These are phyloP conservation scores for Bipolaris zeicola DNA, from an alignment of 2,329 filamentous ascomycete species.

Conservation along the genomic window DNA sequence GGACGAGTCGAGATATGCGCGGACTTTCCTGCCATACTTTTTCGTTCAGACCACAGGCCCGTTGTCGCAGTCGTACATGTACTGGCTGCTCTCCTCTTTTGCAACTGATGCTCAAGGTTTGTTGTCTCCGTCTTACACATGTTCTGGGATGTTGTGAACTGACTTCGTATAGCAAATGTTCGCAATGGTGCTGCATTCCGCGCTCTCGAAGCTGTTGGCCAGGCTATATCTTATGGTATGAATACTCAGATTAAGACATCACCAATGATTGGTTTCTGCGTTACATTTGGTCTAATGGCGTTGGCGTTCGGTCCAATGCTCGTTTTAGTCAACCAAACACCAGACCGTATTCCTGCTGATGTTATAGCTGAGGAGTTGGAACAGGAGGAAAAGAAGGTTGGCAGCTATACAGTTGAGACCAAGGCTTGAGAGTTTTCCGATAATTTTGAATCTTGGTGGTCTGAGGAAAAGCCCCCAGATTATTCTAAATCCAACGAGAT, in stretches of 20 bases:
- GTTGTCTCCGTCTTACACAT: not conserved
- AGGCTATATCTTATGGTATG: slow-evolving; percentile 39
- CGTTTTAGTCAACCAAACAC: slow-evolving; percentile 38
- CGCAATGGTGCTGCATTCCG: slow-evolving; percentile 36
- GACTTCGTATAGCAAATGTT: slow-evolving; percentile 24
- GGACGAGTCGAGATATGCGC: slow-evolving; percentile 52
- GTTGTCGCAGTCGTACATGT: slow-evolving; percentile 40
- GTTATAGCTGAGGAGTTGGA: slow-evolving; percentile 34
- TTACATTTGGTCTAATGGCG: slow-evolving; percentile 42
- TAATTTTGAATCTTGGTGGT: not conserved
- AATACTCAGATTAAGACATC: slow-evolving; percentile 38
- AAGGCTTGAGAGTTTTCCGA: slow-evolving; percentile 13
- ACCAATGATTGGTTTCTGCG: slow-evolving; percentile 38
- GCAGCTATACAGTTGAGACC: slow-evolving; percentile 14
- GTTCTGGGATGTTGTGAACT: not conserved
- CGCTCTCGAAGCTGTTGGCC: slow-evolving; percentile 36
- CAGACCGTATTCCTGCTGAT: slow-evolving; percentile 42
- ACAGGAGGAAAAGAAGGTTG: slow-evolving; percentile 23
- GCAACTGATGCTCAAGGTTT: slow-evolving; percentile 35
- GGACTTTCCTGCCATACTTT: slow-evolving; percentile 56
- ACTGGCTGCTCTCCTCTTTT: slow-evolving; percentile 40
- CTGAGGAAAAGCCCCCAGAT: not conserved
- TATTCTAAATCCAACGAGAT: not conserved
- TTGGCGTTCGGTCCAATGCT: slow-evolving; percentile 41
- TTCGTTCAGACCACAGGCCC: slow-evolving; percentile 54